These are phyloP conservation scores for Candida multigemmis DNA, from an alignment of 805 yeast genomes.

Conservation along the genomic window DNA sequence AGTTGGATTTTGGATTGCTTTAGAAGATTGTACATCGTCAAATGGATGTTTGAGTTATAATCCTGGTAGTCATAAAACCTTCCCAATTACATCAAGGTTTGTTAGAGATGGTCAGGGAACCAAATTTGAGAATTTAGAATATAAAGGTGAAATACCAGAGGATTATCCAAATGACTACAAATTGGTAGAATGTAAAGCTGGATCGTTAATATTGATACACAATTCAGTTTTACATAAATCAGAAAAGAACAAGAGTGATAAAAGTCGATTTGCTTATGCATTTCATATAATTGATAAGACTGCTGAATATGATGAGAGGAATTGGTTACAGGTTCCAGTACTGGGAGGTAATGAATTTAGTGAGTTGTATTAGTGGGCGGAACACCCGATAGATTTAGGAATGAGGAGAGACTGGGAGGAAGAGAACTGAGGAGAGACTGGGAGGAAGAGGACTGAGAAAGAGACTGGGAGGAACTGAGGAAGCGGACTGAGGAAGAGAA, in stretches of 20 bases:
- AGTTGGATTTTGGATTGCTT: slow-evolving; percentile 74
- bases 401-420: too few relatives aligned
- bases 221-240: slow-evolving; percentile 68
- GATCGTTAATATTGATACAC: slow-evolving; percentile 62
- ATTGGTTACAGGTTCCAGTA: slow-evolving; percentile 72
- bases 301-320: slow-evolving; percentile 49
- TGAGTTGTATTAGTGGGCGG: slow-evolving; percentile 31
- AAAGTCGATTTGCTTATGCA: slow-evolving; percentile 67
- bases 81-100: slow-evolving; percentile 53
- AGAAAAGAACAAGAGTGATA: slow-evolving; percentile 43
- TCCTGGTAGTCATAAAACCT: slow-evolving; percentile 61
- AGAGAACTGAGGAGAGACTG: too few relatives aligned
- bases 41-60: slow-evolving; percentile 66
- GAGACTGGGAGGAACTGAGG: too few relatives aligned
- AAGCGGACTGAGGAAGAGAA: too few relatives aligned
- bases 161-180: slow-evolving; percentile 34
- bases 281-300: slow-evolving; percentile 72
- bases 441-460: too few relatives aligned
- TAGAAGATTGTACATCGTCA: slow-evolving; percentile 57
- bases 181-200: slow-evolving; percentile 57
- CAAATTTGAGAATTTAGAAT: slow-evolving; percentile 33
- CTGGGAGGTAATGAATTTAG: slow-evolving; percentile 56
- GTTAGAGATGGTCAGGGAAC: too few relatives aligned
- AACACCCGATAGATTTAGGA: too few relatives aligned
- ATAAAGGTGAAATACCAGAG: slow-evolving; percentile 27